A percentile compares a stretch with the other conserved stretches of the same genome.
These are phyloP conservation scores for Stagonosporopsis chrysanthemi DNA, from an alignment of 2,329 filamentous ascomycete genomes.

Conservation along the genomic window DNA sequence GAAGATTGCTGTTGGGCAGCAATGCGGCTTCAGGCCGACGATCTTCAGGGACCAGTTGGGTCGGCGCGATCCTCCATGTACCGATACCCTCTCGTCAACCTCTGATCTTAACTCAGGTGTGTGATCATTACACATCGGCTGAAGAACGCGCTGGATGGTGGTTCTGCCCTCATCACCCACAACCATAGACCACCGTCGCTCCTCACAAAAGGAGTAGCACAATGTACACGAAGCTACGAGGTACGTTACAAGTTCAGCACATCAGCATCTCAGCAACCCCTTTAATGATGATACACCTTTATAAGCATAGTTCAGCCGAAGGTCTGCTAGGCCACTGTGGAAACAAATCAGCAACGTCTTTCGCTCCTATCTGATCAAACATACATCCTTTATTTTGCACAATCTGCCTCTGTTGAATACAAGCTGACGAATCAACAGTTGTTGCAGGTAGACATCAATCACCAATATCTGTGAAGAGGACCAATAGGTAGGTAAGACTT, in stretches of 20 bases:
- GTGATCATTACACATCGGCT: conserved; percentile 6
- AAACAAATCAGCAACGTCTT: conserved; percentile 52
- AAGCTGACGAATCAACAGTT: background rate
- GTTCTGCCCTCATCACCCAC: background rate
- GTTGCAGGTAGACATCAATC: background rate
- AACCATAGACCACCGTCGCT: background rate
- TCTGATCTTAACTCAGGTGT: background rate
- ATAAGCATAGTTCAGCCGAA: conserved; percentile 56
- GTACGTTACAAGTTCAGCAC: conserved; percentile 32
- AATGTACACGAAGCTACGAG: conserved; percentile 9
- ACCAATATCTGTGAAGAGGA: too few relatives aligned
- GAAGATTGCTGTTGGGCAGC: conserved; percentile 34
- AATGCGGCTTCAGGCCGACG: conserved; percentile 15
- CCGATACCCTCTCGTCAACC: conserved; percentile 9
- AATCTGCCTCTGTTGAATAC: conserved; percentile 7
- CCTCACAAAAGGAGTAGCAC: background rate
- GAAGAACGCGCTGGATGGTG: background rate
- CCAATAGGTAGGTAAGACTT: background rate
- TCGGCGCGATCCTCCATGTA: conserved; percentile 23
- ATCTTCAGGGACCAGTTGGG: conserved; percentile 23
- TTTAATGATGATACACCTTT: conserved; percentile 49
- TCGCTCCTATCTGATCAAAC: conserved; percentile 52
- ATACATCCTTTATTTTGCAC: background rate
- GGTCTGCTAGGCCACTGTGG: conserved; percentile 48
- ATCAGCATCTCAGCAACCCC: background rate